Evolutionary conservation across 129 eudicot genomes (phyloP), one percentile per base, ranked within the genome.

Genomic region (Solidago caesia): DNA sequence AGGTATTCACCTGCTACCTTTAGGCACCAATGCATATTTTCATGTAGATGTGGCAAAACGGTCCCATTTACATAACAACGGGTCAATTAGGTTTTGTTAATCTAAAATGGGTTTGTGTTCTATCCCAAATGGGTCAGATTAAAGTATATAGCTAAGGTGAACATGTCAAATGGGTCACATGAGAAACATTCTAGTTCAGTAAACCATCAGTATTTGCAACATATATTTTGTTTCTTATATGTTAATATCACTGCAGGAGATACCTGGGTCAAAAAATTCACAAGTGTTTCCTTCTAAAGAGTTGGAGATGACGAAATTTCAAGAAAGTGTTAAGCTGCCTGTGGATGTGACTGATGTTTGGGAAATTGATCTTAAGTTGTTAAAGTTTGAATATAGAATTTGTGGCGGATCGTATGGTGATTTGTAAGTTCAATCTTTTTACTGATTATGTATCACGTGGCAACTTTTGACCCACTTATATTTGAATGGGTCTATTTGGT

Each of bases 341-440:
- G 70, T 63, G 68, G 89, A 88, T 68, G 91, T 78, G n/a, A 79
- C 33, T 82, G 96, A 94, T 77, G 96, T 85, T 70, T 93, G 98
- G 98, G 96, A 93, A 84, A 88, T 93, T 68, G 96, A 93, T 77
- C 68, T 83, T 49, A 82, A 69, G 57, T 71, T 85, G 73, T 78
- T 93, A 79, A 83, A 75, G 16, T 88, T 82, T 72, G 96, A 87
- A 60, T 77, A 86, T 26, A 86, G 82, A 79, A 77, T 93, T 75
- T 86, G 91, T 7, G 66, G 89, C 49, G 96, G 96, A 74, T 88
- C 96, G 72, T 83, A 80, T 72, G 87, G 89, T 29, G 89, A 93
- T 77, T 70, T 88, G 98, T 93, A 74, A 85, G 98, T 86, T 61
- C 42, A 49, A 67, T 26, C 44, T 13, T 41, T 75, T n/a, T 27